Conservation (phyloP, 2,329 filamentous ascomycete genomes). For the Sporothrix luriei region DNA sequence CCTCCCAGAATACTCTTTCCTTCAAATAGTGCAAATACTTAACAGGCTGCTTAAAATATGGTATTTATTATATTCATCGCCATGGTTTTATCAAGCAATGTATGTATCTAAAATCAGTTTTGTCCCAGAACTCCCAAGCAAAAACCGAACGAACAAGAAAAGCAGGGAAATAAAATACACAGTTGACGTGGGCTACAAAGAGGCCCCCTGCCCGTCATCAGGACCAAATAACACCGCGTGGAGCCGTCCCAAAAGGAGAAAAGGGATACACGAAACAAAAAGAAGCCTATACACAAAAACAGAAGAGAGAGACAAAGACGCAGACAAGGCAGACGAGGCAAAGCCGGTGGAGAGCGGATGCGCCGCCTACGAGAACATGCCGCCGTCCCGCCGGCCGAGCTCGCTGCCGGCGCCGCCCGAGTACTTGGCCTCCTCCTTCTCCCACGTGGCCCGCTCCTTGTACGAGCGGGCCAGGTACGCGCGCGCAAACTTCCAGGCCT, state of each 20-base stretch:
- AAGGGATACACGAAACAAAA: slow-evolving; percentile 13
- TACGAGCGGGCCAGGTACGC: slow-evolving; percentile 66
- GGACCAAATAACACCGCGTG: slow-evolving; percentile 17
- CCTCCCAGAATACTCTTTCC: not conserved
- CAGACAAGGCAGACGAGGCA: slow-evolving; percentile 1
- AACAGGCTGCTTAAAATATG: not conserved
- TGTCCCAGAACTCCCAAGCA: slow-evolving; percentile 3
- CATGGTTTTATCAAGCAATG: slow-evolving; percentile 2
- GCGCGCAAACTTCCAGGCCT: slow-evolving; percentile 74
- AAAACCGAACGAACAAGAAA: not conserved
- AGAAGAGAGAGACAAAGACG: not conserved
- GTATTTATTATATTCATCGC: slow-evolving; percentile 17
- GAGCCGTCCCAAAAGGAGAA: slow-evolving; percentile 22
- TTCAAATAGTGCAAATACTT: not conserved
- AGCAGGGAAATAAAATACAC: not conserved
- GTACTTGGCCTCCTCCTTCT: slow-evolving; percentile 68
- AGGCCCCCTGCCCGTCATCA: not conserved
- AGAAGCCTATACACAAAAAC: slow-evolving; percentile 4
- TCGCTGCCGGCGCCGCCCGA: slow-evolving; percentile 62
- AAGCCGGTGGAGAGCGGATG: not conserved
- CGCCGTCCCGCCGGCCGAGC: slow-evolving; percentile 42
- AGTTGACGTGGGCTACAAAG: not conserved
- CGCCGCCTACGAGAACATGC: slow-evolving; percentile 15
- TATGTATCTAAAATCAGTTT: not conserved
- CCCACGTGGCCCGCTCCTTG: slow-evolving; percentile 68